Base-by-base conservation (phyloP, 371 early-diverging fungal genomes). In the Zancudomyces culisetae region DNA sequence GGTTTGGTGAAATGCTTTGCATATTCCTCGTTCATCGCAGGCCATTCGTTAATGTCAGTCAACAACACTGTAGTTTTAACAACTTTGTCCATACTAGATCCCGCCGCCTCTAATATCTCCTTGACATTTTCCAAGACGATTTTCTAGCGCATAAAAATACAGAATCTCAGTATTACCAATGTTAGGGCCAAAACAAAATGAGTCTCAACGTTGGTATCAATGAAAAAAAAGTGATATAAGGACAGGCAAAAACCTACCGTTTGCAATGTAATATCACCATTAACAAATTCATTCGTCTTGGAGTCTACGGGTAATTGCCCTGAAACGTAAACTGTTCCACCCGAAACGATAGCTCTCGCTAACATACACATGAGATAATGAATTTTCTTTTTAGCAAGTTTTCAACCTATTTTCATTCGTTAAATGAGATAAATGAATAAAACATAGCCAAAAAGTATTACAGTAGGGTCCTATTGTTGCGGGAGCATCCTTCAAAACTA, bases 31-130 rank as follows among this genome's bases (percentile, higher is more conserved):
- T 93, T 93, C 78, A 93, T 81, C 13, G 74, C 72, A 10, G 61
- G 74, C 67, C 89, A 93, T 62, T 90, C 83, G 61, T 86, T 83
- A 77, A 87, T 80, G 55, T 84, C 80, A 72, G 83, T 82, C 48
- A 93, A 66, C 68, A 87, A 91, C 29, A 91, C 90, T 20, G 89
- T 90, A 30, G 88, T 87, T 74, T 92, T 93, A 68, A 88, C 78
- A 15, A 89, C 83, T 45, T 80, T 72, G 45, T 81, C 68, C 13
- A 92, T 65, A 51, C 74, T 66, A 41, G 87, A 78, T 39, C 79
- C 77, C 29, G 87, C 70, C 1, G 76, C 88, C 58, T 78, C 69
- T 22, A 94, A 69, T 12, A 94, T 80, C 10, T 77, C 79, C 51
- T 64, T 57, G 47, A 92, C 58, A 70, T 90, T 94, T 54, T 60